Conservation (phyloP, 2,329 filamentous ascomycete species). For the Epichloe uncinata region DNA sequence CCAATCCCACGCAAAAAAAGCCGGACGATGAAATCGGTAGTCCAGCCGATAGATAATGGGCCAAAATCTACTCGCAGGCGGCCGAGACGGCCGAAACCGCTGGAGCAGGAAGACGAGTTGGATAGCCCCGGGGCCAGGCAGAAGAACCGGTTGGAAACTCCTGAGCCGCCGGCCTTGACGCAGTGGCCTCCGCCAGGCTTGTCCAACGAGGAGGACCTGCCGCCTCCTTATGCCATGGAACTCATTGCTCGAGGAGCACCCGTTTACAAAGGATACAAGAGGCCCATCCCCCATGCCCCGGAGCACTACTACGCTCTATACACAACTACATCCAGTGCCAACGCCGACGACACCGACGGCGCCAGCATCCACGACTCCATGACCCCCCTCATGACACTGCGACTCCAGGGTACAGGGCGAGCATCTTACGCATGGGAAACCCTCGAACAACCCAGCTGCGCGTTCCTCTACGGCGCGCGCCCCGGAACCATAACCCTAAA, state of each 20-base stretch:
- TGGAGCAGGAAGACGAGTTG: slow-evolving; percentile 8
- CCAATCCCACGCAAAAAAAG: slow-evolving; percentile 2
- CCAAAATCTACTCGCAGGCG: slow-evolving; percentile 24
- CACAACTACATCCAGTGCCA: slow-evolving; percentile 33
- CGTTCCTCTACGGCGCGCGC: slow-evolving; percentile 50
- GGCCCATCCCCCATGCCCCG: slow-evolving; percentile 37
- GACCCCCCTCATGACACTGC: slow-evolving; percentile 44
- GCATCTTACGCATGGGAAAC: slow-evolving; percentile 51
- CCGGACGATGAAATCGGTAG: background rate
- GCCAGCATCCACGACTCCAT: slow-evolving; percentile 40
- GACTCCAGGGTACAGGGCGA: slow-evolving; percentile 28
- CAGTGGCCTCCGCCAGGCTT: slow-evolving; percentile 46
- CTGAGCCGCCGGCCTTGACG: slow-evolving; percentile 1
- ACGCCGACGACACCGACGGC: slow-evolving; percentile 29
- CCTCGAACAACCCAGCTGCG: slow-evolving; percentile 60
- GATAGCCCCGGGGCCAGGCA: background rate
- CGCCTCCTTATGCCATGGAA: slow-evolving; percentile 40
- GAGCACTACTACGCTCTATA: slow-evolving; percentile 44
- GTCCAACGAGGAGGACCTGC: slow-evolving; percentile 34
- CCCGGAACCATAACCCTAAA: slow-evolving; percentile 62
- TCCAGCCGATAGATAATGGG: background rate
- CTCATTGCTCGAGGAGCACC: slow-evolving; percentile 46
- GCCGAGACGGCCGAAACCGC: slow-evolving; percentile 26
- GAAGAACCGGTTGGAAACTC: background rate
- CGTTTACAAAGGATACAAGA: slow-evolving; percentile 40